Evolutionary conservation across 1,284 basidiomycete species (phyloP).

Genomic region (Melampsora americana): DNA sequence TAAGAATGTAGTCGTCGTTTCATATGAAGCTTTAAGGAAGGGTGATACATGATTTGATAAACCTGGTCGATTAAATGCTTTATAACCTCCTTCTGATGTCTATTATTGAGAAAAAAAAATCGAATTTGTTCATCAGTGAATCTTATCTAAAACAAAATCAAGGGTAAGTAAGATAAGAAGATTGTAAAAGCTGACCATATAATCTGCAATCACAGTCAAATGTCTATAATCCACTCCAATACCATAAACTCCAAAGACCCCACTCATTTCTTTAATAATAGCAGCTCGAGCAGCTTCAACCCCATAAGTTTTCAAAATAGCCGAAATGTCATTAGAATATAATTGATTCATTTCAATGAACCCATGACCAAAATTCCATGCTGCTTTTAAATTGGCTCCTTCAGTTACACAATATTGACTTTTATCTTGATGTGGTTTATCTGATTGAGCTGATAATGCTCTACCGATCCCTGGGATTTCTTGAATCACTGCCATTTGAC

Average conservation of each 20-base stretch:
- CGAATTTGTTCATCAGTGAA: too few species aligned
- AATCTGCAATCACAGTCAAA: conserved; percentile 95
- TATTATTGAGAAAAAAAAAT: conserved; percentile 53
- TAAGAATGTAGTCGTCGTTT: conserved; percentile 93
- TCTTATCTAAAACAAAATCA: background rate
- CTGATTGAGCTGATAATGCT: conserved; percentile 44
- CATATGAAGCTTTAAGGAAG: conserved; percentile 92
- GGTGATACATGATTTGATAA: conserved; percentile 87
- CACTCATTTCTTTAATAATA: conserved; percentile 70
- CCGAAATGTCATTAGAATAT: conserved; percentile 93
- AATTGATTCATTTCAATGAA: conserved; percentile 80
- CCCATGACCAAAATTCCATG: conserved; percentile 79
- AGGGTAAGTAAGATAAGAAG: background rate
- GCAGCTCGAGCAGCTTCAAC: conserved; percentile 57
- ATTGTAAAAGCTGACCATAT: conserved; percentile 69
- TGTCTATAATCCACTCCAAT: conserved; percentile 94
- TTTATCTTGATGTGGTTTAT: conserved; percentile 24
- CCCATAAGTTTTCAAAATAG: conserved; percentile 79
- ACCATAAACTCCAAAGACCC: conserved; percentile 94
- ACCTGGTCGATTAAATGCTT: conserved; percentile 94
- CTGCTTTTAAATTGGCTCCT: conserved; percentile 84
- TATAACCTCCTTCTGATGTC: conserved; percentile 96
- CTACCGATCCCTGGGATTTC: conserved; percentile 73
- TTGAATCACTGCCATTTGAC: conserved; percentile 75
- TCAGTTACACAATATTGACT: conserved; percentile 59